Conservation (phyloP, 306 rosid genomes). For the Pyrus betulifolia region DNA sequence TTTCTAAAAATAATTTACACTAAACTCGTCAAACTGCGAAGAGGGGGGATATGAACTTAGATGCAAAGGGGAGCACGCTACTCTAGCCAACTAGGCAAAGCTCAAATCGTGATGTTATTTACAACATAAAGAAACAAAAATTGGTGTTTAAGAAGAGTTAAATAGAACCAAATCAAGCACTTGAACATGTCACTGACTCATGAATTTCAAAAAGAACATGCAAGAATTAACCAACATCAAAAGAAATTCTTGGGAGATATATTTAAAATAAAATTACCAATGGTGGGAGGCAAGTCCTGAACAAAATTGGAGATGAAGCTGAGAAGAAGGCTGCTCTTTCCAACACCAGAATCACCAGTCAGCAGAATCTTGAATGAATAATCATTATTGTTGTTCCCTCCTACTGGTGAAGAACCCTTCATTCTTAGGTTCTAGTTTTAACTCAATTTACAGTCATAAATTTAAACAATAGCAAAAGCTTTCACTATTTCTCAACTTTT, state of each 20-base stretch:
- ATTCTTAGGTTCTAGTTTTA: not conserved
- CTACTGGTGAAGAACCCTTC: conserved; percentile 62
- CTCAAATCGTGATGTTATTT: not conserved
- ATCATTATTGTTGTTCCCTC: conserved; percentile 46
- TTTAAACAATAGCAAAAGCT: not conserved
- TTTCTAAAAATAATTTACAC: too few relatives aligned
- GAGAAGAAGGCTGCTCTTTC: conserved; percentile 90
- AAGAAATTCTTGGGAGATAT: not conserved
- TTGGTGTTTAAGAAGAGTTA: not conserved
- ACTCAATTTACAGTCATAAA: not conserved
- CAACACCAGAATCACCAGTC: conserved; percentile 96
- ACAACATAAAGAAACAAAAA: not conserved
- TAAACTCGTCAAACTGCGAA: not conserved
- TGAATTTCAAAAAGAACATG: not conserved
- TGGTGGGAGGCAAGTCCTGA: conserved; percentile 68
- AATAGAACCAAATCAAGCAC: not conserved
- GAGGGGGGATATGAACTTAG: not conserved
- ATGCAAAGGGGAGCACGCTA: not conserved
- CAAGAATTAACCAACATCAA: not conserved
- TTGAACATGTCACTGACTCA: not conserved
- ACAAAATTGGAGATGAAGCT: conserved; percentile 69
- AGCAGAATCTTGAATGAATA: conserved; percentile 82
- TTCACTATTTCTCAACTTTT: not conserved
- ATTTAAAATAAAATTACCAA: conserved; percentile 38
- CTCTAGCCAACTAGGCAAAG: not conserved